phyloP scores from a whole-genome alignment of 2,329 filamentous ascomycete genomes.

The Paraconiothyrium brasiliense region DNA sequence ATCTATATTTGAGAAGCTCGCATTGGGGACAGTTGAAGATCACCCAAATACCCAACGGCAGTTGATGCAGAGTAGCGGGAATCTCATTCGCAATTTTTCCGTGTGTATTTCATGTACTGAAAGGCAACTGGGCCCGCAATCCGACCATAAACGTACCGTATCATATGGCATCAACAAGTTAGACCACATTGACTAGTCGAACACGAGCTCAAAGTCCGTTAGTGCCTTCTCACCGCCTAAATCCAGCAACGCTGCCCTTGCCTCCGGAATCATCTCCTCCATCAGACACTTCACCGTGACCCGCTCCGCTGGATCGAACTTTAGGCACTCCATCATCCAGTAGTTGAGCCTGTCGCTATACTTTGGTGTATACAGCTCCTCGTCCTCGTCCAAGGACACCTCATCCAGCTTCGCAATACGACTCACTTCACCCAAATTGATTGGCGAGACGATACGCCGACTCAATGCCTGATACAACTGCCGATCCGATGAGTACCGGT shows the following conservation, averaged over 20 bases:
- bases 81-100: no score
- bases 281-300: constrained; percentile 23
- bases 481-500: constrained; percentile 8
- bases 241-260: constrained; percentile 24
- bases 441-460: constrained; percentile 30
- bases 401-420: background rate
- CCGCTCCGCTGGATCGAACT: constrained; percentile 18
- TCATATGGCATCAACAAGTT: no score
- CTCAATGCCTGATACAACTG: constrained; percentile 30
- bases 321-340: constrained; percentile 37
- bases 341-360: constrained; percentile 38
- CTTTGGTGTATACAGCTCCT: constrained; percentile 18
- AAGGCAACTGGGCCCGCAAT: no score
- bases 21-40: no score
- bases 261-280: constrained; percentile 24
- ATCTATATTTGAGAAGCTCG: no score
- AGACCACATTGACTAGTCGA: background rate
- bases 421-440: constrained; percentile 29
- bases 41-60: no score
- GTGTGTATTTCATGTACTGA: no score
- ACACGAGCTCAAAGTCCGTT: constrained; percentile 31
- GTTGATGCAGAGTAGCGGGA: no score
- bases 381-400: background rate
- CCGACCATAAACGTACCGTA: no score
- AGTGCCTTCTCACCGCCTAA: constrained; percentile 29